Evolutionary conservation across 2,329 filamentous ascomycete genomes (phyloP).

Genomic region (Xenosphaeropsis pyriputrescens): DNA sequence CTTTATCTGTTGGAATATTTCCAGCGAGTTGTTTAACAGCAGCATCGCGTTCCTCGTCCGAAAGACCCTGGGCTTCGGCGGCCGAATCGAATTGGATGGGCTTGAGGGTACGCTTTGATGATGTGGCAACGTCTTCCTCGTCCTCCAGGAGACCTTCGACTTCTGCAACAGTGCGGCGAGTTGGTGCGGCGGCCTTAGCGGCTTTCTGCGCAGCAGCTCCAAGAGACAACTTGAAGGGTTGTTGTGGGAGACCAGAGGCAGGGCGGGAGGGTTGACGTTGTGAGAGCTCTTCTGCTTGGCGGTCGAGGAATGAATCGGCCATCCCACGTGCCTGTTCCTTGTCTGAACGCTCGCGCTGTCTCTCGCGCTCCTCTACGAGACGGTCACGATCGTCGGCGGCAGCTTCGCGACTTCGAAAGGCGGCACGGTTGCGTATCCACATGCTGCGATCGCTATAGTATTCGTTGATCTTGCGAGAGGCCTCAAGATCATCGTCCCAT

Average conservation of each 20-base stretch:
- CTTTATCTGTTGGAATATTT: conserved; percentile 79
- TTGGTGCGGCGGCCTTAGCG: conserved; percentile 33
- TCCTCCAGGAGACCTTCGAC: conserved; percentile 91
- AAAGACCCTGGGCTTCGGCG: conserved; percentile 50
- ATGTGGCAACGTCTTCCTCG: conserved; percentile 66
- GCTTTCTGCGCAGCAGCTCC: conserved; percentile 73
- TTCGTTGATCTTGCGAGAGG: conserved; percentile 52
- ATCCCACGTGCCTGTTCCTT: conserved; percentile 67
- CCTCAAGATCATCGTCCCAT: conserved; percentile 89
- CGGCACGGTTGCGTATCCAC: conserved; percentile 71
- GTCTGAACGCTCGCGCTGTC: conserved; percentile 51
- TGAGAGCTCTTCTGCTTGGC: conserved; percentile 66
- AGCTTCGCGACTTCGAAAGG: conserved; percentile 59
- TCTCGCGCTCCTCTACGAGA: conserved; percentile 61
- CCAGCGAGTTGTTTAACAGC: conserved; percentile 70
- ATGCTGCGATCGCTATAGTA: conserved; percentile 80
- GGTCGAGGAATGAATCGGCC: conserved; percentile 82
- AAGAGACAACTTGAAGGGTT: conserved; percentile 84
- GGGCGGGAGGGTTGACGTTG: conserved; percentile 21
- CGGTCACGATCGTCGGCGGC: conserved; percentile 74
- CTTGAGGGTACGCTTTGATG: conserved; percentile 59
- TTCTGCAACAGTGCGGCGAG: conserved; percentile 73
- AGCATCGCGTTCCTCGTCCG: conserved; percentile 75
- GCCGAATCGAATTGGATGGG: conserved; percentile 67
- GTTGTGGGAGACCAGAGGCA: conserved; percentile 36